phyloP scores from a whole-genome alignment of 2,329 filamentous ascomycete genomes.

The Aspergillus candidus region DNA sequence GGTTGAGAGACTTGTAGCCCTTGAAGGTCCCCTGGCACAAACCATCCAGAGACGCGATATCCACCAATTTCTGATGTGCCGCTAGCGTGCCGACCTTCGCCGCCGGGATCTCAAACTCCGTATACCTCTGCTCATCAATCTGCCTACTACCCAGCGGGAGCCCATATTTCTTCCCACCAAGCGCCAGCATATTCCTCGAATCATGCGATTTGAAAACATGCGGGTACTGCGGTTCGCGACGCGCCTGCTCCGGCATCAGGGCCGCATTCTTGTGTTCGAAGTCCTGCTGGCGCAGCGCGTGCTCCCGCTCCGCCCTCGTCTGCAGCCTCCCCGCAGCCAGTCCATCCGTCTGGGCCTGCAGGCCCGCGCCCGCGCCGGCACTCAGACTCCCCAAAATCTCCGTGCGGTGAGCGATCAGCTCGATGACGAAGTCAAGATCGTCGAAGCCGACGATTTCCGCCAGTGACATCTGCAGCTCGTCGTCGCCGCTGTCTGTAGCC shows the following conservation, averaged over 20 bases:
- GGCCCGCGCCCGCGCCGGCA: constrained; percentile 13
- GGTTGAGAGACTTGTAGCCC: constrained; percentile 86
- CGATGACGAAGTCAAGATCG: constrained; percentile 86
- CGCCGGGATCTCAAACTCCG: constrained; percentile 83
- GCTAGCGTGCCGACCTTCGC: constrained; percentile 68
- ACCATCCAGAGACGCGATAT: constrained; percentile 77
- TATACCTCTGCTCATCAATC: constrained; percentile 70
- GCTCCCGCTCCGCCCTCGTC: constrained; percentile 70
- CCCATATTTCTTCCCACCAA: constrained; percentile 73
- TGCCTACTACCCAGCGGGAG: constrained; percentile 70
- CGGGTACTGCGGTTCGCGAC: constrained; percentile 71
- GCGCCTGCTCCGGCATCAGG: constrained; percentile 64
- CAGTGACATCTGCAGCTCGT: constrained; percentile 84
- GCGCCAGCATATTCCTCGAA: constrained; percentile 78
- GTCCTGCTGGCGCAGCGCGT: constrained; percentile 68
- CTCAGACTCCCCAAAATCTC: constrained; percentile 52
- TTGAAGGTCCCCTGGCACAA: constrained; percentile 88
- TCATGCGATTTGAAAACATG: constrained; percentile 84
- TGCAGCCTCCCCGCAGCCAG: constrained; percentile 54
- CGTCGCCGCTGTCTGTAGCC: constrained; percentile 63
- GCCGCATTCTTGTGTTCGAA: constrained; percentile 72
- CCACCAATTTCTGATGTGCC: constrained; percentile 66
- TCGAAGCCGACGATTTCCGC: constrained; percentile 90
- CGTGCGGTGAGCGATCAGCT: constrained; percentile 71
- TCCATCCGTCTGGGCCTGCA: constrained; percentile 39